Evolutionary conservation across 164 flowering plant species (phyloP).

Genomic region (Amborella trichopoda): DNA sequence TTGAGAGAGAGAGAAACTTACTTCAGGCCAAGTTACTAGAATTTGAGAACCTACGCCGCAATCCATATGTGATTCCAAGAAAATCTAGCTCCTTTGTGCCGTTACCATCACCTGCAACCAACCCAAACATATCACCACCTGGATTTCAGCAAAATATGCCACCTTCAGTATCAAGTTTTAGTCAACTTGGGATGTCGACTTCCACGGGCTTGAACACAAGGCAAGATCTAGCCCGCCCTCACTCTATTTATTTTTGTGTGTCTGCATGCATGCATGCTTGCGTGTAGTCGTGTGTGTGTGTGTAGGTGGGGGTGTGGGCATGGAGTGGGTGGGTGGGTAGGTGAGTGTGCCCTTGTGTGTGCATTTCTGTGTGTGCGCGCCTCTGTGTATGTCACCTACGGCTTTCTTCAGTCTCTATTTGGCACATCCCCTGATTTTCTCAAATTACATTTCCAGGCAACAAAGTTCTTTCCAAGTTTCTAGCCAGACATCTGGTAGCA

Average conservation of each 20-base stretch:
- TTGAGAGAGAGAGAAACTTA: conserved; percentile 73
- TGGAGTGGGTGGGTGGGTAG: no score
- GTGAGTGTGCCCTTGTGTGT: no score
- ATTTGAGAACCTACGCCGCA: conserved; percentile 50
- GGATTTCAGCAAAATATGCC: conserved; percentile 24
- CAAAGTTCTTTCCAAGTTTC: background rate
- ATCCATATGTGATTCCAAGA: conserved; percentile 29
- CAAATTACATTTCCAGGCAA: background rate
- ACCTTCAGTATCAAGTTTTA: conserved; percentile 46
- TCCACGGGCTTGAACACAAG: conserved; percentile 25
- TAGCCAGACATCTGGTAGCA: no score
- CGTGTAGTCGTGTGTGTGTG: no score
- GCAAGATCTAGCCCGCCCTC: conserved; percentile 16
- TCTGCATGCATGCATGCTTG: no score
- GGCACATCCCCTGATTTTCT: background rate
- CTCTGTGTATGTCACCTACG: background rate
- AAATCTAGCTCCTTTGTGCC: conserved; percentile 15
- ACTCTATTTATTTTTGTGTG: background rate
- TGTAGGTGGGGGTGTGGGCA: no score
- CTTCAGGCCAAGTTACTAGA: conserved; percentile 54
- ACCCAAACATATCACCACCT: conserved; percentile 14
- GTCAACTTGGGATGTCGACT: conserved; percentile 35
- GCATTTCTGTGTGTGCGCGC: no score
- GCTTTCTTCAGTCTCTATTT: background rate
- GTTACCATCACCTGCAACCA: conserved; percentile 20